Conservation (phyloP, 371 early-diverging fungal species). For the Nosema muscidifuracis region DNA sequence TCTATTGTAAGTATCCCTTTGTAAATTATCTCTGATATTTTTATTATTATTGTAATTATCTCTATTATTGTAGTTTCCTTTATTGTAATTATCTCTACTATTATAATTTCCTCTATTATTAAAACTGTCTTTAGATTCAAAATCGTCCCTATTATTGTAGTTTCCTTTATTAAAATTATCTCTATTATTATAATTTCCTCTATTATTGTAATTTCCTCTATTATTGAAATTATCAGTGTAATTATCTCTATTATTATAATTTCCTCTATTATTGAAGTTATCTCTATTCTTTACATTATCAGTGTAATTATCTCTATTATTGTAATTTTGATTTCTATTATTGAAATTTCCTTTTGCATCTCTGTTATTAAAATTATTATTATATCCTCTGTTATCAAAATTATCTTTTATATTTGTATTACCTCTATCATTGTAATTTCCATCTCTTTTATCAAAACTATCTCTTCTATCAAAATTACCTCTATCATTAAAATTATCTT, state of each 20-base stretch:
- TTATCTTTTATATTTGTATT: neutral
- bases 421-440: neutral
- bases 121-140: neutral
- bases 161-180: neutral
- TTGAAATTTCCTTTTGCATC: too few species aligned
- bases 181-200: neutral
- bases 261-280: neutral
- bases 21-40: neutral
- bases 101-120: neutral
- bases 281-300: constrained; percentile 5
- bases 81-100: constrained; percentile 12
- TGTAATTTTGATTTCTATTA: neutral
- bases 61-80: neutral
- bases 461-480: neutral
- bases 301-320: neutral
- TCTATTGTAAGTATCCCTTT: neutral
- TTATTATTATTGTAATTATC: neutral
- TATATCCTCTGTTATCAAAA: neutral
- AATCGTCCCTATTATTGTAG: neutral
- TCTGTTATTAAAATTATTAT: neutral
- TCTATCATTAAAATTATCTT: neutral
- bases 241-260: neutral
- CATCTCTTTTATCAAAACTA: neutral
- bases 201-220: neutral
- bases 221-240: neutral